Percentiles rank a stretch among this genome's conserved stretches.
phyloP scores from a whole-genome alignment of 208 protist species.

The Crithidia acanthocephali region DNA sequence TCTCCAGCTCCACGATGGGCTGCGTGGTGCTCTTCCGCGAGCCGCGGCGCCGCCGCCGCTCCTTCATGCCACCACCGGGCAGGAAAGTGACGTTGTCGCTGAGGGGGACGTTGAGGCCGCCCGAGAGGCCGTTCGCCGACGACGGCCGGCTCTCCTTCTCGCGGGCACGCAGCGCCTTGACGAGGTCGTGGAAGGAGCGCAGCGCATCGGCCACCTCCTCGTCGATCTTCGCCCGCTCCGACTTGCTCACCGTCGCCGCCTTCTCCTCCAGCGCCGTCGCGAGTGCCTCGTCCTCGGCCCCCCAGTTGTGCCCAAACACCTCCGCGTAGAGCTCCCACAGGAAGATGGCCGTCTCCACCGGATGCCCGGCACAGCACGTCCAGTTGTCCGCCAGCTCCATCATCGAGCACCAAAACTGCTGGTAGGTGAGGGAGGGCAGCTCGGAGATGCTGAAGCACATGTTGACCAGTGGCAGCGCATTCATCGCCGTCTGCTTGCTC shows the following conservation, averaged over 20 bases:
- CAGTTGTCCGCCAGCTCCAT: constrained; percentile 90
- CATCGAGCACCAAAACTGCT: constrained; percentile 88
- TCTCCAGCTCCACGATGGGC: background rate
- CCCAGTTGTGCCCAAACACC: constrained; percentile 83
- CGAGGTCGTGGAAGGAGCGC: constrained; percentile 49
- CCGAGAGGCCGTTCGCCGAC: constrained; percentile 11
- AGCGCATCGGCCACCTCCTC: constrained; percentile 38
- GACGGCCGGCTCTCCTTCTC: constrained; percentile 8
- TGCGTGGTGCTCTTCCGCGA: background rate
- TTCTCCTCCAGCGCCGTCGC: constrained; percentile 40
- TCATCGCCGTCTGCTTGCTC: background rate
- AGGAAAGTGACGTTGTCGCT: background rate
- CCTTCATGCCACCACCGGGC: background rate
- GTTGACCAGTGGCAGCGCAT: constrained; percentile 16
- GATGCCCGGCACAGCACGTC: constrained; percentile 72
- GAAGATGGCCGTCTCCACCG: constrained; percentile 70
- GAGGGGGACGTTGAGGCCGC: background rate
- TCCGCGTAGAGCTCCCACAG: constrained; percentile 84
- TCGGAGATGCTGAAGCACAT: constrained; percentile 31
- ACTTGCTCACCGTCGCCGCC: constrained; percentile 21
- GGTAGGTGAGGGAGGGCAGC: constrained; percentile 75
- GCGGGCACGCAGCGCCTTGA: constrained; percentile 42
- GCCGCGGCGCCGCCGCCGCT: background rate
- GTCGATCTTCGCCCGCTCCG: constrained; percentile 22
- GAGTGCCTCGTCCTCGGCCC: constrained; percentile 64